Base-by-base conservation (phyloP, 2,329 filamentous ascomycete species). In the Pseudopithomyces chartarum region DNA sequence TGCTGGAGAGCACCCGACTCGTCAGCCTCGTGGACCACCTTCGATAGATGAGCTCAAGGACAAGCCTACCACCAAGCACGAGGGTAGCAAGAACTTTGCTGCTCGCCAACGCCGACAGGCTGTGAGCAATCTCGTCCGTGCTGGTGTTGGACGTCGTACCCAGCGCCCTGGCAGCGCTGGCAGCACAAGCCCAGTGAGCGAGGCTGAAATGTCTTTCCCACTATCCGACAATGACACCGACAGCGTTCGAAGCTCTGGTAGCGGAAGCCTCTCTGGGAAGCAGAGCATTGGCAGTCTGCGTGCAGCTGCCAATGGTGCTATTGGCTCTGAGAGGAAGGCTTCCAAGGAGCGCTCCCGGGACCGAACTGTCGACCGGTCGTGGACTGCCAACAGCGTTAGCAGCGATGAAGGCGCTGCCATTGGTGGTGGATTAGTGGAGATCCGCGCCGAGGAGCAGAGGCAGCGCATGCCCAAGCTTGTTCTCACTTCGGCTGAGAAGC, bases 41-140 rank as follows among this genome's bases (percentile, higher is more conserved):
- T 87, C 91, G 13, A 84, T 98, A 49, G 95, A 99, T 65, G 95
- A 99, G 79, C 87, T 99, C 58, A 86, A 89, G 70, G 85, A 89
- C 19, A 95, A 93, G 79, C 95, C 95, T 1, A 98, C 94, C 8
- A 88, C 91, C 64, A 97, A 92, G 80, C 87, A 94, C 62, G 94
- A 98, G 76, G 95, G 94, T 22, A 97, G 94, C 87, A 82, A 97
- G 86, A 99, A 99, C 81, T 99, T 99, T 78, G 90, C 90, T 11
- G 88, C 92, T 54, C 92, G 95, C 59, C 93, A 96, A 70, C 92
- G 95, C 58, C 92, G 94, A 62, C 92, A 90, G 67, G 95, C 95
- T 23, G 88, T 99, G 43, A 88, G 93, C 80, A 97, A 92, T 73
- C 85, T 99, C 48, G 91, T 97, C 59, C 90, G 91, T 63, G 94